Conservation (phyloP, 345 rosid genomes). For the Triadica sebifera region DNA sequence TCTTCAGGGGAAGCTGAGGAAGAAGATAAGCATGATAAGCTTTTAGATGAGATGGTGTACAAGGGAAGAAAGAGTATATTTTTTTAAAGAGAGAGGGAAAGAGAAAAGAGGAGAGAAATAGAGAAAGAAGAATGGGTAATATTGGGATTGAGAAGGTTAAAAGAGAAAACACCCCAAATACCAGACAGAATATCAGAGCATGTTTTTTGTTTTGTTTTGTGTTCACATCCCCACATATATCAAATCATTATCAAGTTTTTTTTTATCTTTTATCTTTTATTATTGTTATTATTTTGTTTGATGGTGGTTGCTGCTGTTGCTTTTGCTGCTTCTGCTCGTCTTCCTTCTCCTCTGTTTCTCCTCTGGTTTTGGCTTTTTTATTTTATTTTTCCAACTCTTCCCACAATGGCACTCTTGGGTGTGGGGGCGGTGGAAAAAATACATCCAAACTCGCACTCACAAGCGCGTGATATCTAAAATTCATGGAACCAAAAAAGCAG, state of each 20-base stretch:
- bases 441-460: background rate
- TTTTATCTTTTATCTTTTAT: background rate
- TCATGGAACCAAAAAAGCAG: no score
- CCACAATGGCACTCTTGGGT: no score
- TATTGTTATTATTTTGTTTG: background rate
- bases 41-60: no score
- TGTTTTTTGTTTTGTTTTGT: constrained; percentile 28
- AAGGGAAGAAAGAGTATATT: no score
- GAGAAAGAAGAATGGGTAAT: background rate
- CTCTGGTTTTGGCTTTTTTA: no score
- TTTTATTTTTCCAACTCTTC: no score
- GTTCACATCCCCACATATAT: background rate
- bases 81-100: background rate
- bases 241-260: constrained; percentile 1
- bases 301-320: no score
- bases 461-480: background rate
- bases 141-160: constrained; percentile 14
- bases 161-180: constrained; percentile 25
- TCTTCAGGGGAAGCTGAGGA: background rate
- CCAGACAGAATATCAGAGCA: constrained; percentile 51
- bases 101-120: background rate
- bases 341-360: no score
- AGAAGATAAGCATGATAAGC: background rate
- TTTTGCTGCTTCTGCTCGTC: no score
- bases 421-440: background rate